Evolutionary conservation across 2,329 filamentous ascomycete species (phyloP), one percentile per base, ranked within the genome.

Genomic region (Claviceps lovelessii): DNA sequence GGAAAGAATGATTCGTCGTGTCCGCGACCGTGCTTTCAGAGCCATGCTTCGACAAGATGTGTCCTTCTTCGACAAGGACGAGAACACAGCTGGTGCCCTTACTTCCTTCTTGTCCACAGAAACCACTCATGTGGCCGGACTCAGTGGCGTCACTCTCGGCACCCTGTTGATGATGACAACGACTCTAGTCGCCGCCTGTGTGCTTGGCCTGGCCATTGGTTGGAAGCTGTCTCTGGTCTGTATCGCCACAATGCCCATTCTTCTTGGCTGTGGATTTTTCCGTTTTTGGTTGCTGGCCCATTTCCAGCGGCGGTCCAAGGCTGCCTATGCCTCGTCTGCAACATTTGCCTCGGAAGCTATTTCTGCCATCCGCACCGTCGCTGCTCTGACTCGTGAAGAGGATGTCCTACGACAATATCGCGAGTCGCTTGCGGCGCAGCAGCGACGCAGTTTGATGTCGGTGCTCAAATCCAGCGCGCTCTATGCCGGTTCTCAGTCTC

Each of bases 291-390:
- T 93, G 71, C 77, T 94, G 28, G 83, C 88, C 1, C 79, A 82
- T 59, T 95, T 89, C 73, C 86, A 88, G 71, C 77, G 77, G 42
- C 85, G 87, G 29, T 84, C 89, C 1, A 94, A 93, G 73, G 76
- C 76, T 60, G 84, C 88, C 4, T 90, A 97, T 66, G 79, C 88
- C 64, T 73, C 78, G 55, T 91, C 88, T 56, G 91, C 91, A 8
- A 85, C 84, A 55, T 95, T 86, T 65, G 93, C 93, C 11, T 93
- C 90, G 49, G 93, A 98, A 69, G 90, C 90, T 47, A 95, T 94
- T 37, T 90, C 88, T 2, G 87, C 90, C 7, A 96, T 97, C 61
- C 86, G 91, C 52, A 97, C 93, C 2, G 90, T 97, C 10, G 91
- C 90, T 4, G 88, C 89, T 9, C 77, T 98, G 48, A 95, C 90